Evolutionary conservation across 768 basidiomycete species (phyloP), one percentile per base, ranked within the genome.

Genomic region (Tubosaeta brunneosetosa): DNA sequence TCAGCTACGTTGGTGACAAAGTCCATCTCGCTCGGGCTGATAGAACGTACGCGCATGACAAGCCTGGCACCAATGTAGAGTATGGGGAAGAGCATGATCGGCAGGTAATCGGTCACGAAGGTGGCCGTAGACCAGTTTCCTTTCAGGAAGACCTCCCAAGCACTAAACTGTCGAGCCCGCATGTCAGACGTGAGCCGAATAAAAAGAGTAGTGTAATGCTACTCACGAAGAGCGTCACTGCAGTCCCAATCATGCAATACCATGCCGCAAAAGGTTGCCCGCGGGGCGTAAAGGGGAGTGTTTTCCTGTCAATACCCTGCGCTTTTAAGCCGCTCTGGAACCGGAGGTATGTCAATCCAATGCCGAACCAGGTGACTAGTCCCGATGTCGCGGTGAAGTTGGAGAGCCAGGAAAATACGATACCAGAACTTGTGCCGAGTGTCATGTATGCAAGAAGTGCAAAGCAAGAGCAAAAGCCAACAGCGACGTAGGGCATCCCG

Each of bases 251-350:
- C 7, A 69, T 52, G 5, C 63, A 63, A 41, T 66, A 76, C 69
- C 71, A 78, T 11, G 64, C 73, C 0, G 66, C 70, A 38, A 61
- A 78, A 0, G 77, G 77, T 49, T 77, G 76, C 0, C 82, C 34
- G 6, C 53, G 50, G 0, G 76, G 64, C 0, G 57, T 41, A 61
- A 73, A 84, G 1, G 83, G 82, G 4, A 85, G 73, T 0, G 62
- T 71, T 3, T 42, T 52, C 27, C 79, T 72, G 58, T 74, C 70
- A 49, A 82, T 67, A 0, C 81, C 80, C 50, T 84, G 82, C 0
- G 59, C 67, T 47, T 71, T 69, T 58, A 77, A 52, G n/a, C 81
- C 84, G 2, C 71, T 60, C 55, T 66, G 65, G 63, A 80, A 79
- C 32, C 75, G 69, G 44, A 80, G 57, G 62, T 79, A 81, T 0